These are phyloP conservation scores for Cryptococcus wingfieldii DNA, from an alignment of 1,284 basidiomycete species.

Conservation along the genomic window DNA sequence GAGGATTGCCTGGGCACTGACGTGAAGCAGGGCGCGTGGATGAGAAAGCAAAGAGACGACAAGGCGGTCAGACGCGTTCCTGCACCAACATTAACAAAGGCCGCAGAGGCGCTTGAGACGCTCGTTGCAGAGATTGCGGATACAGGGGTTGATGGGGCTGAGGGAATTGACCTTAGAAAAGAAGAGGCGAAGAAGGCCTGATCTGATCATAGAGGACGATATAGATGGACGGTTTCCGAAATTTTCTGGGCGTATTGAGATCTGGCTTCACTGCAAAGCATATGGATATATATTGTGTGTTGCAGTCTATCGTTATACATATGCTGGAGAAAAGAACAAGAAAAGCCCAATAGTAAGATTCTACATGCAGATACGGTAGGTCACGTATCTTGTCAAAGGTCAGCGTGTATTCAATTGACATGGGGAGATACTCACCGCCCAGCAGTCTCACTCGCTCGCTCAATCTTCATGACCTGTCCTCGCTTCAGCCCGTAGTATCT, in stretches of 20 bases:
- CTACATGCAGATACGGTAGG: constrained; percentile 49
- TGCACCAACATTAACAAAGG: not conserved
- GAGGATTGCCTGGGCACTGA: not conserved
- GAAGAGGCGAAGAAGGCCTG: not conserved
- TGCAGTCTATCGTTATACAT: not conserved
- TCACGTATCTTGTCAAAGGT: constrained; percentile 38
- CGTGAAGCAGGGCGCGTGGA: constrained; percentile 39
- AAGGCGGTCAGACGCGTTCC: constrained; percentile 25
- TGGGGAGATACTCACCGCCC: constrained; percentile 62
- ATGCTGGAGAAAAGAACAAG: not conserved
- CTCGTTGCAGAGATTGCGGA: not conserved
- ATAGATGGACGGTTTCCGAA: not conserved
- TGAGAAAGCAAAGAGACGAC: constrained; percentile 41
- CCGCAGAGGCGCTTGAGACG: not conserved
- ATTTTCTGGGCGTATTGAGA: too few species aligned
- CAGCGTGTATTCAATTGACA: not conserved
- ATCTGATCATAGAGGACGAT: not conserved
- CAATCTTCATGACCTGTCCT: constrained; percentile 98
- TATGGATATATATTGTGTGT: not conserved
- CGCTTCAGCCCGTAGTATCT: constrained; percentile 93
- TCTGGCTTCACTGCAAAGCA: not conserved
- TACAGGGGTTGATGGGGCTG: not conserved
- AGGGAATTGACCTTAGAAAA: not conserved
- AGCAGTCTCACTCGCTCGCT: constrained; percentile 90
- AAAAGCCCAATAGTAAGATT: not conserved